These are phyloP conservation scores for Cystobasidium onofrii DNA, from an alignment of 768 basidiomycete genomes.

Conservation along the genomic window DNA sequence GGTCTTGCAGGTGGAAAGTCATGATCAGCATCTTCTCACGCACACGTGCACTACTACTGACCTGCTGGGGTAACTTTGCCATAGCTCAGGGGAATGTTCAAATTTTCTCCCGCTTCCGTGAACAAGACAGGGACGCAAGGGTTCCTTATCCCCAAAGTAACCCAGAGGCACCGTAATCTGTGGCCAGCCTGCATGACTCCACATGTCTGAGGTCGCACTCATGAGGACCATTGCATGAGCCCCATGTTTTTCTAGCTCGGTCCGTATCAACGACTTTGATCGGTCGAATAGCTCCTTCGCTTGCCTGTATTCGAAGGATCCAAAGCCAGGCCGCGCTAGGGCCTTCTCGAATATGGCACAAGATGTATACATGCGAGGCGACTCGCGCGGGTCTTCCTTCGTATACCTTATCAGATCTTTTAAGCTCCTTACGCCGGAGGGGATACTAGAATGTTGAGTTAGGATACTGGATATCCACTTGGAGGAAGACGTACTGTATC, in stretches of 20 bases:
- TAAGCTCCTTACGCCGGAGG: not conserved
- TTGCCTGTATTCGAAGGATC: not conserved
- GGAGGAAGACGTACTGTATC: not conserved
- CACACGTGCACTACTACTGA: too few relatives aligned
- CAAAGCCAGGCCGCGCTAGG: not conserved
- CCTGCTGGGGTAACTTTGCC: too few relatives aligned
- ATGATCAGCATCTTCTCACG: too few relatives aligned
- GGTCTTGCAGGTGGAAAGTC: constrained; percentile 38
- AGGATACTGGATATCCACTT: not conserved
- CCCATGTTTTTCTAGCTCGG: constrained; percentile 5
- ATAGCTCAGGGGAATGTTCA: too few relatives aligned
- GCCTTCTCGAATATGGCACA: not conserved
- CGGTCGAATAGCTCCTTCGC: not conserved
- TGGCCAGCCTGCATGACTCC: constrained; percentile 5
- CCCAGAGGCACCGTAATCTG: constrained; percentile 11
- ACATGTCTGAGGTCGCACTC: not conserved
- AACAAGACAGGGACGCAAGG: too few relatives aligned
- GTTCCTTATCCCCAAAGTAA: not conserved
- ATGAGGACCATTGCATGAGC: constrained; percentile 1
- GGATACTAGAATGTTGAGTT: not conserved
- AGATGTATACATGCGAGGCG: not conserved
- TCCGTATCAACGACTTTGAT: not conserved
- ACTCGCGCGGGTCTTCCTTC: not conserved
- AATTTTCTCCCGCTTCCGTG: too few relatives aligned
- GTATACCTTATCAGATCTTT: constrained; percentile 1